phyloP scores from a whole-genome alignment of 495 filamentous ascomycete species.

The Neurospora discreta region DNA sequence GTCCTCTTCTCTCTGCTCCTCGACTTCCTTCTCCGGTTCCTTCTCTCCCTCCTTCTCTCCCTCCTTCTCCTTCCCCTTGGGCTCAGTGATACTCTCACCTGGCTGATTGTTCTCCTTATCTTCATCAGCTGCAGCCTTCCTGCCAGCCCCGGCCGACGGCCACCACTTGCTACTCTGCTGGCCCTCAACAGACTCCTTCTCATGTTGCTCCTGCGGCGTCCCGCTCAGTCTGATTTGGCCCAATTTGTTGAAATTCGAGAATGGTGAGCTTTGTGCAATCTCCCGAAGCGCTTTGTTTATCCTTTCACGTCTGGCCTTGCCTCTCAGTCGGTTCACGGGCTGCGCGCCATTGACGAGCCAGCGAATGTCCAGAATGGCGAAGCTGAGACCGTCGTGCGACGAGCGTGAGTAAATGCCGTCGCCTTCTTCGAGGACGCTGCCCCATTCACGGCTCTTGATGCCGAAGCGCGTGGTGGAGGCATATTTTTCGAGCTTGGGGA shows the following conservation, averaged over 20 bases:
- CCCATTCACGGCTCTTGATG: conserved; percentile 68
- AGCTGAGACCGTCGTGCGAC: conserved; percentile 79
- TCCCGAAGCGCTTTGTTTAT: conserved; percentile 37
- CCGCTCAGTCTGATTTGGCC: background rate
- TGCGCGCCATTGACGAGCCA: conserved; percentile 68
- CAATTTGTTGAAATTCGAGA: background rate
- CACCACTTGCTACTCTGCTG: background rate
- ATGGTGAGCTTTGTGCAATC: conserved; percentile 17
- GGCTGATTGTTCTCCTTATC: background rate
- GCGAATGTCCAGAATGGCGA: conserved; percentile 62
- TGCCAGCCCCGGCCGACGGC: background rate
- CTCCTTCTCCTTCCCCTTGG: conserved; percentile 35
- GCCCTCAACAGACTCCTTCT: background rate
- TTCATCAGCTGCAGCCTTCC: background rate
- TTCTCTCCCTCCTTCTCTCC: conserved; percentile 14
- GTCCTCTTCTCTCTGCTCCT: background rate
- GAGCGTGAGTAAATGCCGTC: conserved; percentile 17
- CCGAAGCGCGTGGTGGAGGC: conserved; percentile 62
- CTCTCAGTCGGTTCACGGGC: conserved; percentile 42
- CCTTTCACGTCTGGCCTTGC: conserved; percentile 35
- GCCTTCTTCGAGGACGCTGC: conserved; percentile 26
- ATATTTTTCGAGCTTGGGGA: conserved; percentile 71
- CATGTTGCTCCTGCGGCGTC: conserved; percentile 3
- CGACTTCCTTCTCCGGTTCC: conserved; percentile 27
- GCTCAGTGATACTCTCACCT: background rate